Evolutionary conservation across 2,329 filamentous ascomycete species (phyloP), one percentile per base, ranked within the genome.

Genomic region (Apiospora koreana): DNA sequence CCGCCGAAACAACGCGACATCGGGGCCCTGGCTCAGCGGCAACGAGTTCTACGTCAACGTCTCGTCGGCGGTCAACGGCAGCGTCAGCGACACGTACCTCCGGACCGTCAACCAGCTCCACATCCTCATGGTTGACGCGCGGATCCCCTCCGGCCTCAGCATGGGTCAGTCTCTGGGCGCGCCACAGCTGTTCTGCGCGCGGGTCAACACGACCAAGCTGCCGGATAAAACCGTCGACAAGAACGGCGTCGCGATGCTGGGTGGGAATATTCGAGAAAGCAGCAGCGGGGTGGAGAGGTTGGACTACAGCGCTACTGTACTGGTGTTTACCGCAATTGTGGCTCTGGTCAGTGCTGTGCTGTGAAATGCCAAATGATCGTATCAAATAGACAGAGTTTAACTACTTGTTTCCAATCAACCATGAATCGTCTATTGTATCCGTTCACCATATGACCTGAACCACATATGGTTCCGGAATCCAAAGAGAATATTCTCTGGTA

Each of bases 171-270:
- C 42, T 5, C 31, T 41, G 2, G 66, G 45, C 7, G 46, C 45
- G 16, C 66, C 66, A 1, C 28, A 58, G 31, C 35, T 68, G 21
- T 9, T 50, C 8, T 68, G 45, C 38, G 25, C 38, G 66, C 66
- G 66, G 2, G 66, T 58, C 31, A 68, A 68, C 35, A 18, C 66
- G 25, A 68, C 66, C 21, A 42, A 54, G 45, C 66, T 68, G 23
- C 45, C 45, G 18, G 45, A 68, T 0, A 35, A 35, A 5, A 25
- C 50, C 23, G 35, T 23, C 5, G 43, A 35, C 31, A 23, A 35
- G 14, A 25, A 67, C 45, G 65, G 65, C 41, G 42, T 46, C n/a
- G 65, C 65, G 42, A 45, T 28, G 41, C 14, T 48, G 21, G 31
- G 65, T 12, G 65, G 35, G 25, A 67, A 67, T 38, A 46, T 46